These are phyloP conservation scores for Stachybotrys echinatus DNA, from an alignment of 2,329 filamentous ascomycete species.

Conservation along the genomic window DNA sequence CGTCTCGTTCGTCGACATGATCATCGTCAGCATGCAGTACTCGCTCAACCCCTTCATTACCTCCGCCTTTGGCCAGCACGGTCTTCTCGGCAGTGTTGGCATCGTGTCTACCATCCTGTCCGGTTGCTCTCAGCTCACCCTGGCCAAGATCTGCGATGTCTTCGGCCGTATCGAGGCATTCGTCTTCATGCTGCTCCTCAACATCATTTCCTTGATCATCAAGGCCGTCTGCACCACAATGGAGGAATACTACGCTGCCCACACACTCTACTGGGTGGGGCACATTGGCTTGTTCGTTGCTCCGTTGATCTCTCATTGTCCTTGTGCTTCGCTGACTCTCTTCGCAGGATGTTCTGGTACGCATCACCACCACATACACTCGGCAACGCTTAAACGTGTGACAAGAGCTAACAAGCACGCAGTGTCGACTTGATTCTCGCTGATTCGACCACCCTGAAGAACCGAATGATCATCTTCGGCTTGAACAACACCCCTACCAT, in stretches of 20 bases:
- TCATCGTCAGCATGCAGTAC: slow-evolving; percentile 31
- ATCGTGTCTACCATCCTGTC: slow-evolving; percentile 49
- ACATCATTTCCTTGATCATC: slow-evolving; percentile 52
- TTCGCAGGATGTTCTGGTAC: too few species aligned
- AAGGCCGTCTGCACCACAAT: slow-evolving; percentile 56
- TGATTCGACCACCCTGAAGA: slow-evolving; percentile 36
- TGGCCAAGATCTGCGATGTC: slow-evolving; percentile 44
- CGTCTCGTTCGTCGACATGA: slow-evolving; percentile 29
- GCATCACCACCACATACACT: too few species aligned
- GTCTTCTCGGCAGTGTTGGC: slow-evolving; percentile 57
- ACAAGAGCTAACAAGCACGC: slow-evolving; percentile 21
- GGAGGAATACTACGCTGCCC: slow-evolving; percentile 53
- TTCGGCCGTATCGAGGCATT: slow-evolving; percentile 43
- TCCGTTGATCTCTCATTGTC: not conserved
- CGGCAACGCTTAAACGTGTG: too few species aligned
- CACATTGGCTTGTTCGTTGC: slow-evolving; percentile 22
- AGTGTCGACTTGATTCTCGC: slow-evolving; percentile 33
- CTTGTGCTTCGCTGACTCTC: too few species aligned
- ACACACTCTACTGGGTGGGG: slow-evolving; percentile 62
- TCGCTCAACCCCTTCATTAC: slow-evolving; percentile 61
- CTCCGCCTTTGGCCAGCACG: slow-evolving; percentile 59
- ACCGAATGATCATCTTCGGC: slow-evolving; percentile 36
- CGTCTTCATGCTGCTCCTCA: slow-evolving; percentile 33
- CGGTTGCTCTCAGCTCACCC: slow-evolving; percentile 30
- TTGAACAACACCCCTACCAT: slow-evolving; percentile 39